These are phyloP conservation scores for Pseudogymnoascus sp. DNA, from an alignment of 2,329 filamentous ascomycete species.

Conservation along the genomic window DNA sequence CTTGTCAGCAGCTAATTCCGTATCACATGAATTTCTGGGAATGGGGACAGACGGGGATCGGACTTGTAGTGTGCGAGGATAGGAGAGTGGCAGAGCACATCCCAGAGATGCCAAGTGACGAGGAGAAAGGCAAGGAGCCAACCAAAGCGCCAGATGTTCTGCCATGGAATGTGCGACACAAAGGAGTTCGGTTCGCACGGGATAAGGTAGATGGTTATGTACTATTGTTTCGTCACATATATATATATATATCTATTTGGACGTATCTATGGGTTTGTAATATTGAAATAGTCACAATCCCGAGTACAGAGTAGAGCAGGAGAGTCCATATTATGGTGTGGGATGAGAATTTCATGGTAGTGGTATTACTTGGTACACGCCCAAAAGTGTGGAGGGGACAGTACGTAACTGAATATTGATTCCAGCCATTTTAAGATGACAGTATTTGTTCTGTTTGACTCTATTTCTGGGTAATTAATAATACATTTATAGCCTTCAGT, in stretches of 20 bases:
- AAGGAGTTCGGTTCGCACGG: not conserved
- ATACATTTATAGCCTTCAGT: too few species aligned
- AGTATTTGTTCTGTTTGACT: too few species aligned
- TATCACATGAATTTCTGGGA: not conserved
- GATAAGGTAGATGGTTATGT: not conserved
- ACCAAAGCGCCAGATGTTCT: not conserved
- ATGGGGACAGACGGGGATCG: not conserved
- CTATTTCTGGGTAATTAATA: too few species aligned
- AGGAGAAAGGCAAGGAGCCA: conserved; percentile 2
- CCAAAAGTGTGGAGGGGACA: too few species aligned
- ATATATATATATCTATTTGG: not conserved
- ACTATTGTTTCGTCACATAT: not conserved
- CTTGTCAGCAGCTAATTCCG: not conserved
- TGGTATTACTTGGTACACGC: too few species aligned
- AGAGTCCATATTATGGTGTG: not conserved
- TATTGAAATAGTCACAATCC: not conserved
- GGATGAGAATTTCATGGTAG: too few species aligned
- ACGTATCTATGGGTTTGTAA: not conserved
- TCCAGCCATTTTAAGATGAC: too few species aligned
- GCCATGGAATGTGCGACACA: not conserved
- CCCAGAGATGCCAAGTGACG: not conserved
- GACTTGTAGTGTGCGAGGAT: not conserved
- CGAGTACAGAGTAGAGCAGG: not conserved
- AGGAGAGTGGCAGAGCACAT: not conserved
- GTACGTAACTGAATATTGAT: too few species aligned